Evolutionary conservation across 108 stramenopile species (phyloP), one percentile per base, ranked within the genome.

Genomic region (Skeletonema grethae): DNA sequence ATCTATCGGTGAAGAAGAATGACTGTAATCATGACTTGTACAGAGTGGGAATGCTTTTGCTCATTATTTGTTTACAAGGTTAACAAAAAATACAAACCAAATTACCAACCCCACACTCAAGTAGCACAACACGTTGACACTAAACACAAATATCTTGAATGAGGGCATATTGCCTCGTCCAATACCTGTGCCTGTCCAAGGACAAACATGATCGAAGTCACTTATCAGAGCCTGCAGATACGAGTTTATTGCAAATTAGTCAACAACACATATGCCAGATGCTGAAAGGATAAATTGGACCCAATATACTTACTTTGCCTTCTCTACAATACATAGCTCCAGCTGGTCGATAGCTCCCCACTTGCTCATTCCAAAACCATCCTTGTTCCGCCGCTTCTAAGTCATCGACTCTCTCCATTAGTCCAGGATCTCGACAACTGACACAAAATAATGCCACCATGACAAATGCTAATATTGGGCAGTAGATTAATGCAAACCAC

Each of bases 331-430:
- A 96, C 68, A 96, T 78, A 30, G 93, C 93, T 50, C 91, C 93
- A 8, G 88, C 87, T 4, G 95, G 95, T 34, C 95, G 85, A 86
- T 89, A 96, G 34, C 90, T 91, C 56, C 91, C 89, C 12, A 91
- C 91, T 82, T 94, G 92, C 66, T 96, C 95, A 68, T 94, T 96
- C 91, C 91, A 96, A 63, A 91, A 90, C 93, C 93, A 96, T 8
- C 90, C 92, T 43, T 90, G 89, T 70, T 89, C 75, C 1, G 88
- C 87, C 55, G 87, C 89, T 70, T 95, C 95, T 84, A 94, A 90
- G 39, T 93, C 93, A 12, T 83, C 85, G 15, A 88, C 90, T 25
- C 92, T 70, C 64, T 93, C 92, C 82, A 96, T 83, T 29, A 96
- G 57, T 0, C 95, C 95, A 39, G 95, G 95, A 75, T 96, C 90